Evolutionary conservation across 2,329 filamentous ascomycete genomes (phyloP), one percentile per base, ranked within the genome.

Genomic region (Paraphoma sp.): DNA sequence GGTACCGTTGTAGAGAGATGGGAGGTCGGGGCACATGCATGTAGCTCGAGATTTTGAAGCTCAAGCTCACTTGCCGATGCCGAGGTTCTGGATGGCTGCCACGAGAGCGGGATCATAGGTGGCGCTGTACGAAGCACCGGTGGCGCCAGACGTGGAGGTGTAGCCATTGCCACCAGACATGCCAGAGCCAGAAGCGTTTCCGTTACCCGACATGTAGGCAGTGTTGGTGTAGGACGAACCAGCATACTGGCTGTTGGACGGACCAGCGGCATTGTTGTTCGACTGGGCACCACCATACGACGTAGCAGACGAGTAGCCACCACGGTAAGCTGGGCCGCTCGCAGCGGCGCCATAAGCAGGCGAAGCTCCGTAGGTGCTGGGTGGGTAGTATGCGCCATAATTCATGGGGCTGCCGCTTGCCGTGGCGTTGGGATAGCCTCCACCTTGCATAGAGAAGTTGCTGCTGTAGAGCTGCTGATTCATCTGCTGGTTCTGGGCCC

Each of bases 381-480:
- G 70, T 3, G 73, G 70, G 38, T 72, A 74, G 57, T 69, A 73
- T 8, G 54, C 67, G 17, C 65, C 68, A 29, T 67, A 73, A 50
- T 72, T 71, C 70, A 73, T 73, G 1, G 70, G 72, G 30, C 65
- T 73, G 8, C 70, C 69, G 48, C 67, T 69, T 1, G 60, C 59
- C 14, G 60, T 62, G 8, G 55, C 65, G 17, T 65, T 68, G 1
- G 68, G 64, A 30, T 65, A 70, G 23, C 55, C 48, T 31, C 54
- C 59, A 40, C 54, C 17, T 38, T 54, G 47, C 47, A 59, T 53
- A 1, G 64, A 57, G 38, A 63, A 70, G 28, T 51, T 36, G 33
- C 6, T 44, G 14, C 62, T 60, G 41, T 64, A 72, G 51, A 64
- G 58, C 31, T 64, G 66, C 7, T 67, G 57, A n/a, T 47, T 45